Evolutionary conservation across 1,139 yeast species (phyloP), one percentile per base, ranked within the genome.

Genomic region (Kodamaea anthophila): DNA sequence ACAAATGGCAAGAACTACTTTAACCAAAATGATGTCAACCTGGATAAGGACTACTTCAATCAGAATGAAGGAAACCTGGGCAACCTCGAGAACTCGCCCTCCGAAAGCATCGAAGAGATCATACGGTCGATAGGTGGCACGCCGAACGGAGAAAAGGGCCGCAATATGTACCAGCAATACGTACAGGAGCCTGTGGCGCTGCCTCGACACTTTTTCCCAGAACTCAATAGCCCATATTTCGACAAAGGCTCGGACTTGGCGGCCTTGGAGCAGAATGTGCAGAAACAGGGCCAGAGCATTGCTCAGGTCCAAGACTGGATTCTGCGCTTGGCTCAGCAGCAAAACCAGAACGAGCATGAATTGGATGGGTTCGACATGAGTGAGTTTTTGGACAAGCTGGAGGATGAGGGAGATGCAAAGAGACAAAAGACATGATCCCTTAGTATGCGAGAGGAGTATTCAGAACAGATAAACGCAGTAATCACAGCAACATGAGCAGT

Each of bases 251-350:
- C 13, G 3, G 29, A 48, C 9, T 52, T 65, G 36, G 46, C 42
- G 27, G 65, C 62, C 2, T 47, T 69, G 30, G 74, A 69, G 40
- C 64, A 60, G 22, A 71, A 61, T 35, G 54, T 74, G 7, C 51
- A 53, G 33, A 65, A 60, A 42, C 77, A 74, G 39, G 77, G 75
- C 8, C 70, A 67, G 37, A 66, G 77, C 3, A 63, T 74, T 31
- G 73, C 64, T 47, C 78, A 73, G 43, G 75, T 72, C 1, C 75
- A 72, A 44, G 79, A 74, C 40, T 72, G 78, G 77, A 61, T 74
- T 28, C 72, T 59, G 34, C 68, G 59, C 32, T 48, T 69, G 28
- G 61, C 67, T 2, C 49, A 44, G 26, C 65, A 60, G 31, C 69
- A 60, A 30, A 56, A 58, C 28, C 58, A 54, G 21, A 22, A 16